Percentiles rank a stretch among this genome's conserved stretches.
Conservation (phyloP, 495 filamentous ascomycete genomes). For the Clohesyomyces aquaticus region DNA sequence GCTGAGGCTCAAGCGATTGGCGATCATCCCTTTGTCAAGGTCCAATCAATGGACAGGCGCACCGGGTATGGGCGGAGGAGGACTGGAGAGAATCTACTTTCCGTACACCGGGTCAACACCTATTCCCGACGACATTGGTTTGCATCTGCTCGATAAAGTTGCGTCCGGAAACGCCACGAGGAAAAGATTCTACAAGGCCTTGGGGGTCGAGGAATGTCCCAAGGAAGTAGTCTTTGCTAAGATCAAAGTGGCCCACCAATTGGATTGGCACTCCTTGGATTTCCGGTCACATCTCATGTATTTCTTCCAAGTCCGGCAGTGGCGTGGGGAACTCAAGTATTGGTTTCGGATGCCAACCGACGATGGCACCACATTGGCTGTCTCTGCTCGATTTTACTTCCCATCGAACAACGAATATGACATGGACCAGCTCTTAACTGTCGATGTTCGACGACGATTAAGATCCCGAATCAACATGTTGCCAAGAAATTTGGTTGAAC, state of each 20-base stretch:
- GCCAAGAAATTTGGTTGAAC: background rate
- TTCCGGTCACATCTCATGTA: background rate
- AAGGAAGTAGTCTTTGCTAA: background rate
- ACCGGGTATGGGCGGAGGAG: background rate
- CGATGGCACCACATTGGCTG: background rate
- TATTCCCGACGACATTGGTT: constrained; percentile 6
- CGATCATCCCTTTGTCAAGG: constrained; percentile 4
- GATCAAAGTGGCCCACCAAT: background rate
- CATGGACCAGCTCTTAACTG: constrained; percentile 9
- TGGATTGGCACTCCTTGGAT: background rate
- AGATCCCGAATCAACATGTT: background rate
- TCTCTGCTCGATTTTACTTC: background rate
- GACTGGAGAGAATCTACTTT: constrained; percentile 7
- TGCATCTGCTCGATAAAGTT: background rate
- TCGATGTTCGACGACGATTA: background rate
- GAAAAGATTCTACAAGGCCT: background rate
- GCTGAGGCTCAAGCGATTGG: constrained; percentile 1
- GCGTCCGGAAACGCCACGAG: background rate
- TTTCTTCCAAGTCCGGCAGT: background rate
- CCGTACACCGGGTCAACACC: background rate
- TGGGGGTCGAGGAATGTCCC: constrained; percentile 16
- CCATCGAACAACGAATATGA: constrained; percentile 1
- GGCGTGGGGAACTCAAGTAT: background rate
- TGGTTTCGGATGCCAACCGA: background rate
- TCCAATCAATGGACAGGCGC: constrained; percentile 3